A percentile compares a stretch with the other conserved stretches of the same genome.
These are phyloP conservation scores for Neopestalotiopsis rosae DNA, from an alignment of 2,329 filamentous ascomycete species.

Conservation along the genomic window DNA sequence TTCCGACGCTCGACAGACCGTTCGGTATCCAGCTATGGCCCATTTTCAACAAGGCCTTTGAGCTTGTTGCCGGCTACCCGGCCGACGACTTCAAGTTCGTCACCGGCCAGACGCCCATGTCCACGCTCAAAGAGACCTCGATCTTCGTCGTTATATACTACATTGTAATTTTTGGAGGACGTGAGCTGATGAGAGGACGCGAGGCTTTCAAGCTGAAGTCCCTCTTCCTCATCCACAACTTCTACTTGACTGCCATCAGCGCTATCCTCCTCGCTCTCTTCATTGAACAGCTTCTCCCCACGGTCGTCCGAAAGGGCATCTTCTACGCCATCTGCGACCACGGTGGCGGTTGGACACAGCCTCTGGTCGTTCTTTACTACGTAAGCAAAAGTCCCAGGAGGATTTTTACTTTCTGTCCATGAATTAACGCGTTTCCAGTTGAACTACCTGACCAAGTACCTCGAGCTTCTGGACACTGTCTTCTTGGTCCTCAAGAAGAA, in stretches of 20 bases:
- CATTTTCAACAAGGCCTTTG: conserved; percentile 88
- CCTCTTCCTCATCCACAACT: conserved; percentile 96
- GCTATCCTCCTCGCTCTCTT: conserved; percentile 82
- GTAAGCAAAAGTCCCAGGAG: conserved; percentile 60
- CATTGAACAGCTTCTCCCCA: conserved; percentile 88
- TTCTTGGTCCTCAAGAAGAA: conserved; percentile 99
- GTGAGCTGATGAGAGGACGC: conserved; percentile 89
- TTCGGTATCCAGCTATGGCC: conserved; percentile 94
- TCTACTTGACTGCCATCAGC: conserved; percentile 88
- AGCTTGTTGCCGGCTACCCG: conserved; percentile 77
- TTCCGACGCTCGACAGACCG: conserved; percentile 86
- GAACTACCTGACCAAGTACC: conserved; percentile 98
- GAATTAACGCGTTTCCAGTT: conserved; percentile 58
- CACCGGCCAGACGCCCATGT: conserved; percentile 84
- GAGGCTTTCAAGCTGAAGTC: conserved; percentile 85
- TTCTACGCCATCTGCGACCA: conserved; percentile 87
- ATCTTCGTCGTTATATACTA: conserved; percentile 90
- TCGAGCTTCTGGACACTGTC: conserved; percentile 92
- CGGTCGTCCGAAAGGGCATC: conserved; percentile 77
- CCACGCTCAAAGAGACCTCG: conserved; percentile 82
- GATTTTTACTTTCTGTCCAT: background rate
- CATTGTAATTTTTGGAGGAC: conserved; percentile 87
- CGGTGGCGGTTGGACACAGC: conserved; percentile 91
- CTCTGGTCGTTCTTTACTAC: conserved; percentile 94
- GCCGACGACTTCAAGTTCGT: conserved; percentile 86